Percentiles rank a stretch among this genome's conserved stretches.
Evolutionary conservation across 2,329 filamentous ascomycete genomes (phyloP).

Genomic region (Penicillium sp.): DNA sequence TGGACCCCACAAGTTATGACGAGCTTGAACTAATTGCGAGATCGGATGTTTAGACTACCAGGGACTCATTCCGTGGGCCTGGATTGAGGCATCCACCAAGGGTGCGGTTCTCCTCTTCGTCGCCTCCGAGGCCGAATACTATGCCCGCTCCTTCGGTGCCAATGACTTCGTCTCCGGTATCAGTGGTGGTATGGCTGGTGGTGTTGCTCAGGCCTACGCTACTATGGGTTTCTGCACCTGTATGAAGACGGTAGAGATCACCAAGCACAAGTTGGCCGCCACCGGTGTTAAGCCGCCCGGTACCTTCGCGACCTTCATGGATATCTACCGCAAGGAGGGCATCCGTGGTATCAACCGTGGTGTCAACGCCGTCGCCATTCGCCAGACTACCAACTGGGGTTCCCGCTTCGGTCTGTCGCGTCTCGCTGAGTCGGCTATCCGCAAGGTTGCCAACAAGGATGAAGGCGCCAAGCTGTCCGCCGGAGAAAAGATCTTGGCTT

Average conservation of each 20-base stretch:
- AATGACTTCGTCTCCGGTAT: conserved; percentile 87
- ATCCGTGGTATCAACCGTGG: conserved; percentile 96
- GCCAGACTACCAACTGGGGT: conserved; percentile 99
- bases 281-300: conserved; percentile 79
- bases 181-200: conserved; percentile 83
- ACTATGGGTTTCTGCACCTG: conserved; percentile 99
- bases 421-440: conserved; percentile 86
- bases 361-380: conserved; percentile 96
- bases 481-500: conserved; percentile 84
- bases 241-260: conserved; percentile 99
- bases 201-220: conserved; percentile 95
- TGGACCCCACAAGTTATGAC: conserved; percentile 11
- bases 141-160: conserved; percentile 78
- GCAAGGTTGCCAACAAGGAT: conserved; percentile 73
- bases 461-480: conserved; percentile 73
- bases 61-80: conserved; percentile 98
- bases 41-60: conserved; percentile 73
- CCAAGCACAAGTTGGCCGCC: conserved; percentile 90
- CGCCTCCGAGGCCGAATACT: conserved; percentile 96
- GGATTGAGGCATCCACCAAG: conserved; percentile 99
- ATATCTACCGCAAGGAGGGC: conserved; percentile 92
- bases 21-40: conserved; percentile 12
- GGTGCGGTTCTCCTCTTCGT: conserved; percentile 98
- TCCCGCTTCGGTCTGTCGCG: conserved; percentile 91
- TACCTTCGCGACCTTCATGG: conserved; percentile 93